These are phyloP conservation scores for Phytopythium sindhum DNA, from an alignment of 352 stramenopile genomes.

Conservation along the genomic window DNA sequence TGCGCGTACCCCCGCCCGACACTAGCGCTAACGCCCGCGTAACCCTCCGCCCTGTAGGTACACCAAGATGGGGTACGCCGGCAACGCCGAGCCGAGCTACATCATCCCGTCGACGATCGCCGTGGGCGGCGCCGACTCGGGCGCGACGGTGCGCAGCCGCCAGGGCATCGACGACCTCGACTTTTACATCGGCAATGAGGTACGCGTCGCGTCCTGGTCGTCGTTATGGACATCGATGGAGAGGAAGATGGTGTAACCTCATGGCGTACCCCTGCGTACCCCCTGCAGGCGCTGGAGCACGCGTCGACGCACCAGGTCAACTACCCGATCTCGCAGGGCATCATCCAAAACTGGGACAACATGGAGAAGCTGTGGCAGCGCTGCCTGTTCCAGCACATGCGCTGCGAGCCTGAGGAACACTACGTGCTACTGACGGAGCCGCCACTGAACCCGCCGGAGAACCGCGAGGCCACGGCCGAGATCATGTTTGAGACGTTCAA, in stretches of 20 bases:
- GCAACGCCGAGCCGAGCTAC: constrained; percentile 93
- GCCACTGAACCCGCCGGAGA: constrained; percentile 93
- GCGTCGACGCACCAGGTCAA: constrained; percentile 91
- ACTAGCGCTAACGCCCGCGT: not conserved
- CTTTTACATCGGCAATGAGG: constrained; percentile 94
- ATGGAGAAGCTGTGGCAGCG: constrained; percentile 95
- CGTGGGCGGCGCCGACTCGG: constrained; percentile 57
- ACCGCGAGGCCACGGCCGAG: constrained; percentile 93
- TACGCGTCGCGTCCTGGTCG: not conserved
- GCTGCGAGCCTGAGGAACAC: constrained; percentile 93
- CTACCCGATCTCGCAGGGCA: constrained; percentile 86
- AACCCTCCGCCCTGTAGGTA: constrained; percentile 63
- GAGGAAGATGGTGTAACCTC: not conserved
- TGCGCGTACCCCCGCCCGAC: not conserved
- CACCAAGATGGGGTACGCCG: constrained; percentile 96
- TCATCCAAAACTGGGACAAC: constrained; percentile 94
- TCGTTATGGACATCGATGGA: not conserved
- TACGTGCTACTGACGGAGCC: constrained; percentile 91
- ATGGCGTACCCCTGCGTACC: not conserved
- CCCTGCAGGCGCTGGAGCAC: constrained; percentile 72
- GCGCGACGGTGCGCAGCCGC: constrained; percentile 64
- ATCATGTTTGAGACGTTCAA: constrained; percentile 98
- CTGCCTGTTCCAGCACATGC: constrained; percentile 92
- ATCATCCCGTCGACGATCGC: constrained; percentile 95
- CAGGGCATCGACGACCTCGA: constrained; percentile 94